Evolutionary conservation across 495 filamentous ascomycete species (phyloP).

Genomic region (Daldinia bambusicola): DNA sequence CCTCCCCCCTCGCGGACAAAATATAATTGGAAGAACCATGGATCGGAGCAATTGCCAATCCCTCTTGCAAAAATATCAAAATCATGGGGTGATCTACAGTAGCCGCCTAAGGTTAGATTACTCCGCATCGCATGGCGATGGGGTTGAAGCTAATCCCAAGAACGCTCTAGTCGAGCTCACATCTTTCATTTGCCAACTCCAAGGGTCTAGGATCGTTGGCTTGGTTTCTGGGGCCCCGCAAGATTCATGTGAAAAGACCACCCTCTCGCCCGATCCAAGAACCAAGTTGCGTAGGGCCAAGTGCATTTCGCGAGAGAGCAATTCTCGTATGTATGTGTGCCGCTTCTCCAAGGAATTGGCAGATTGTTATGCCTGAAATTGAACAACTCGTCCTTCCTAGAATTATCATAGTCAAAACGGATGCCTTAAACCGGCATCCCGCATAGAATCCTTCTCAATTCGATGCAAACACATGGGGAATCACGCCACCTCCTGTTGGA

Average conservation of each 20-base stretch:
- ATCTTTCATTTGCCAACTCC: constrained; percentile 37
- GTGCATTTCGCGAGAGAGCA: not conserved
- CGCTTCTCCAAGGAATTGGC: constrained; percentile 12
- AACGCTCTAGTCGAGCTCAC: constrained; percentile 34
- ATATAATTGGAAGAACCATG: constrained; percentile 26
- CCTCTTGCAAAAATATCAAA: constrained; percentile 12
- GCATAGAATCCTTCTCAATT: constrained; percentile 13
- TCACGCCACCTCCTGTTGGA: constrained; percentile 26
- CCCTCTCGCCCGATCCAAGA: constrained; percentile 38
- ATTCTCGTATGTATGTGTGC: not conserved
- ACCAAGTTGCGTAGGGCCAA: constrained; percentile 8
- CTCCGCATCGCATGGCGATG: constrained; percentile 36
- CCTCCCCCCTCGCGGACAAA: not conserved
- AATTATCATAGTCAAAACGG: constrained; percentile 11
- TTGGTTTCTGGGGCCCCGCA: constrained; percentile 39
- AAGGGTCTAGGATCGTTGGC: constrained; percentile 18
- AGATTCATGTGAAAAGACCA: constrained; percentile 34
- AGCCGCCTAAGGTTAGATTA: constrained; percentile 35
- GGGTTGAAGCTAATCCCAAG: constrained; percentile 36
- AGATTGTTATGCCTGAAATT: constrained; percentile 11
- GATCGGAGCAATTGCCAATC: constrained; percentile 6
- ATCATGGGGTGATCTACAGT: constrained; percentile 24
- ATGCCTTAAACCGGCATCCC: constrained; percentile 32
- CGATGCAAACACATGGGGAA: constrained; percentile 8
- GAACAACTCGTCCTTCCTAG: constrained; percentile 2